Base-by-base conservation (phyloP, 257 asterid species). In the Rehmannia glutinosa region DNA sequence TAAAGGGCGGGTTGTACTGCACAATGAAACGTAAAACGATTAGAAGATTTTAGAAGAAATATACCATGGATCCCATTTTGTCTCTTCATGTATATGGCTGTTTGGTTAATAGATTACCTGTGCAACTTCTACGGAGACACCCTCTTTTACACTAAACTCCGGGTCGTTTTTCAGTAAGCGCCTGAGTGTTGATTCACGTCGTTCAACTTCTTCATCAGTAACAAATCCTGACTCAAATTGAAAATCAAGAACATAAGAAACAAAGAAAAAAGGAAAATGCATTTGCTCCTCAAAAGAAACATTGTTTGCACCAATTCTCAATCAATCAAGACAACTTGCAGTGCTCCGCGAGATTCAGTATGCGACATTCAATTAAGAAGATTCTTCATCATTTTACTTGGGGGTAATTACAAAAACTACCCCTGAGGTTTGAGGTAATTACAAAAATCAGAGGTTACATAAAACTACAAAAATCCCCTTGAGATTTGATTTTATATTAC, bases 1-100 rank as follows among this genome's bases (percentile, higher is more conserved):
- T 79, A 77, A 92, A 92, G 45, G 98, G 98, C 1, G 97, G 98
- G 68, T 92, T 92, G 76, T 92, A 92, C 97, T 92, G 95, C 87
- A 87, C 15, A 9, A 52, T 6, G 61, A 72, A 28, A 72, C 21
- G 52, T 41, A 66, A 23, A 65, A 35, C 23, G 57, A 60, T 70
- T 32, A 58, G 57, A 78, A 38, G 27, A 57, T 21, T 17, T 17
- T 33, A 39, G 5, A 66, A 15, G 7, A 25, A 49, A 25, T 32
- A 2, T 57, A 2, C 46, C n/a, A n/a, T 11, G 58, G 20, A 74
- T 20, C 45, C 27, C 27, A 35, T 20, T 32, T n/a, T 16, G 3
- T 2, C 17, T 38, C 45, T 24, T 51, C 25, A 24, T 28, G 6
- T 6, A 32, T 15, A 28, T 25, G 9, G 8, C 0, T 39, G 0